Base-by-base conservation (phyloP, 139 green algal genomes). In the Mesostigma viride region DNA sequence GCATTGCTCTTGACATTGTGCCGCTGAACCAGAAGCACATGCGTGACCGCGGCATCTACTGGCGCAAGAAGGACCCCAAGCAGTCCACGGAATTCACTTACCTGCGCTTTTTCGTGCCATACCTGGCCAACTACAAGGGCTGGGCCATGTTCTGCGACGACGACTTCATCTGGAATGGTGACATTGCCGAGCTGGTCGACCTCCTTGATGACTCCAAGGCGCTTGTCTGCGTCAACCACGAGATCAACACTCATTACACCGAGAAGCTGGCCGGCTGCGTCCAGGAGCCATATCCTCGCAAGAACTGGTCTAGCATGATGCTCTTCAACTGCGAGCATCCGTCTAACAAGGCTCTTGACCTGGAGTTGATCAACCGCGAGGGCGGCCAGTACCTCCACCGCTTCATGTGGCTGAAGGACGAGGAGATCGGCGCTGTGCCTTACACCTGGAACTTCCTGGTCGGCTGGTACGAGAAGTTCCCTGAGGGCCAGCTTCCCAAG, bases 271-370 rank as follows among this genome's bases (percentile, higher is more conserved):
- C 59, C 20, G 60, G 60, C 59, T 6, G 11, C 8, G n/a, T 67
- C 60, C 60, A 67, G 60, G 59, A 6, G n/a, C 24, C 34, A 14
- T 79, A 79, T 47, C 73, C 73, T 3, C 47, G 73, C 27, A 79
- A 79, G 61, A 79, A 79, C 73, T 79, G 73, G 73, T 65, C 31
- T 59, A 69, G 45, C 47, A 77, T 79, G 73, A 35, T 79, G 28
- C 33, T 79, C n/a, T 79, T 35, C 31, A 79, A 79, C 69, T 78
- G 71, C 56, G 53, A 35, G 20, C 73, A 79, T 60, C 68, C 67
- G 14, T 33, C 57, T 2, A 79, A 79, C 58, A 48, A 68, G 40
- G 32, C 31, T n/a, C 28, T 78, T 28, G 31, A 24, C 46, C 69
- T 68, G 11, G 28, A 44, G n/a, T 33, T 68, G 14, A 57, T 79